A percentile compares a stretch with the other conserved stretches of the same genome.
phyloP scores from a whole-genome alignment of 352 stramenopile species.

The Pythium brachiatum region DNA sequence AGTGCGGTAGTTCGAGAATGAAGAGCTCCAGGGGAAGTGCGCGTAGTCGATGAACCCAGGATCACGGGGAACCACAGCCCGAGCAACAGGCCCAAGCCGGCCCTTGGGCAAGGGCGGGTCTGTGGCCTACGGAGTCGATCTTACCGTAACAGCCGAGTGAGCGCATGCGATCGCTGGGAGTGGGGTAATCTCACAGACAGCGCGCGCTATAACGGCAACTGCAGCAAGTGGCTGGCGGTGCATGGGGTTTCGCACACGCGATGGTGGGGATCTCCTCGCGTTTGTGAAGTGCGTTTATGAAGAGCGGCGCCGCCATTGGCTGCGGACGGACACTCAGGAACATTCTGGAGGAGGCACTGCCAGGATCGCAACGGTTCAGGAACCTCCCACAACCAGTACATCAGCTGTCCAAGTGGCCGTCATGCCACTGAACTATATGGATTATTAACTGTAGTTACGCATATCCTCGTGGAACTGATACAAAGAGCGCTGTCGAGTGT shows the following conservation, averaged over 20 bases:
- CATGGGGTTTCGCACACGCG: not conserved
- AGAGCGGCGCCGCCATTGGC: not conserved
- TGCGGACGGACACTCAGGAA: not conserved
- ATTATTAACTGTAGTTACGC: not conserved
- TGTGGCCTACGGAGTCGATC: not conserved
- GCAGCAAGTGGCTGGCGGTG: not conserved
- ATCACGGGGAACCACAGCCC: not conserved
- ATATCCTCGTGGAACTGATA: not conserved
- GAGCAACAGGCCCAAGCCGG: no score
- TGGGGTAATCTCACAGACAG: not conserved
- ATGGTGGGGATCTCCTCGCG: not conserved
- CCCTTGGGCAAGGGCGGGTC: not conserved
- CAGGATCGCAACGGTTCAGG: not conserved
- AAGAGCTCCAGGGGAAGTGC: not conserved
- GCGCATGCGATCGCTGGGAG: not conserved
- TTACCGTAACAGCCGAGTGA: conserved; percentile 1
- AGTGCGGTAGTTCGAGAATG: conserved; percentile 10
- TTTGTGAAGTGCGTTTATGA: conserved; percentile 5
- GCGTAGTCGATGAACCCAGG: not conserved
- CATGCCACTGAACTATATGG: no score
- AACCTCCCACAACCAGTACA: not conserved
- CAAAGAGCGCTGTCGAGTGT: not conserved
- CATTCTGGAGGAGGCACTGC: not conserved
- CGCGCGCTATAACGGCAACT: not conserved
- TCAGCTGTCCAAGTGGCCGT: no score